Evolutionary conservation across 768 basidiomycete genomes (phyloP).

Genomic region (Phaeolepiota aurea): DNA sequence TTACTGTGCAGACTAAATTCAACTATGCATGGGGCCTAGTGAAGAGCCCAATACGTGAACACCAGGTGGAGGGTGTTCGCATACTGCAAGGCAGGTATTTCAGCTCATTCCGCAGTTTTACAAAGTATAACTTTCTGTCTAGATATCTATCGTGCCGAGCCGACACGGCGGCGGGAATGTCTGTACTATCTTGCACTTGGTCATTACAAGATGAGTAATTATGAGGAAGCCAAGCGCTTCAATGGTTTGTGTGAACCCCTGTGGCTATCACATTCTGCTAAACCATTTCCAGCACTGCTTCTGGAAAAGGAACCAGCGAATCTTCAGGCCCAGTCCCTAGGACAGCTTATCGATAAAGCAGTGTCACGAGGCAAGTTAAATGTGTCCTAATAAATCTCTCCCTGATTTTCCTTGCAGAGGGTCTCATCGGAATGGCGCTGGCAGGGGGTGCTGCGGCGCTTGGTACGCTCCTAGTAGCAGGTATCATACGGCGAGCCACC

Average conservation of each 20-base stretch:
- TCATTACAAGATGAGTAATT: constrained; percentile 95
- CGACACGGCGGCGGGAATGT: constrained; percentile 84
- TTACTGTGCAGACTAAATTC: constrained; percentile 94
- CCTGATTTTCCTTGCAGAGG: constrained; percentile 49
- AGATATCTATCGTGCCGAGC: constrained; percentile 92
- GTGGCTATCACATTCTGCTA: neutral
- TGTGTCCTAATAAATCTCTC: constrained; percentile 2
- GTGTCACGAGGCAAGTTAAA: constrained; percentile 62
- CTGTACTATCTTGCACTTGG: constrained; percentile 95
- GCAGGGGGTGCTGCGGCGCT: constrained; percentile 86
- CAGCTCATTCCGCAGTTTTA: constrained; percentile 4
- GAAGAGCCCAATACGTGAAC: constrained; percentile 76
- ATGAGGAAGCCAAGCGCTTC: constrained; percentile 85
- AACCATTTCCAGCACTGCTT: constrained; percentile 51
- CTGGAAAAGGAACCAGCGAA: constrained; percentile 91
- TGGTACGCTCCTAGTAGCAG: constrained; percentile 65
- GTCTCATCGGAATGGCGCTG: constrained; percentile 97
- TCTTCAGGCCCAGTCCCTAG: constrained; percentile 84
- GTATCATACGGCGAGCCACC: constrained; percentile 77
- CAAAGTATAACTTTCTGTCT: constrained; percentile 6
- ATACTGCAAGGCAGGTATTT: constrained; percentile 69
- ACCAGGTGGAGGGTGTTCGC: constrained; percentile 89
- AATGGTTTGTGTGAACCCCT: constrained; percentile 56
- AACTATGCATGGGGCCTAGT: constrained; percentile 97
- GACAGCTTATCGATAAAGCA: constrained; percentile 77